phyloP scores from a whole-genome alignment of 495 filamentous ascomycete genomes.

The Pyrenula massariospora region DNA sequence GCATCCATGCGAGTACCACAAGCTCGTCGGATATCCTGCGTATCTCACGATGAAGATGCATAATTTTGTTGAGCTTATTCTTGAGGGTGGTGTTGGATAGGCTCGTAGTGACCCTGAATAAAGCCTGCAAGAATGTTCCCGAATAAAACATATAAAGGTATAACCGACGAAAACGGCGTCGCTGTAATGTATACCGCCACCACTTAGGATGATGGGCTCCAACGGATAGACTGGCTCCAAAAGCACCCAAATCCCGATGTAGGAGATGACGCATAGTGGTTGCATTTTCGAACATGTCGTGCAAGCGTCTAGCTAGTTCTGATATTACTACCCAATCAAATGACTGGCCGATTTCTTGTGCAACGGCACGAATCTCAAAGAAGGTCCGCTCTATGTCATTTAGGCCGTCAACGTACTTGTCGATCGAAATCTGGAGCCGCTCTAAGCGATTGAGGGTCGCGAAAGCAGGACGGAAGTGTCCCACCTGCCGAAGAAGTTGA shows the following conservation, averaged over 20 bases:
- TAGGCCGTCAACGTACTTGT: neutral
- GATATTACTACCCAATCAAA: neutral
- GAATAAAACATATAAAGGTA: neutral
- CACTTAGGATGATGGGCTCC: neutral
- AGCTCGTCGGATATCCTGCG: neutral
- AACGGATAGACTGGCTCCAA: neutral
- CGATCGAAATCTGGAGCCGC: too few relatives aligned
- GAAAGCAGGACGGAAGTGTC: too few relatives aligned
- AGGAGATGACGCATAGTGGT: neutral
- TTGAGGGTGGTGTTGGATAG: neutral
- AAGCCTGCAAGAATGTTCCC: neutral
- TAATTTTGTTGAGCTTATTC: neutral
- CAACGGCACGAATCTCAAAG: neutral
- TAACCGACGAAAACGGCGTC: neutral
- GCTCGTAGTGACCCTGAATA: neutral
- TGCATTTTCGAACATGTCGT: neutral
- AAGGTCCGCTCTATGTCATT: neutral
- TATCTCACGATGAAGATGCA: neutral
- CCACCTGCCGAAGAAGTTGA: too few relatives aligned
- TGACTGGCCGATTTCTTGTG: neutral
- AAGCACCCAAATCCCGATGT: neutral
- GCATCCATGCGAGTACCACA: neutral
- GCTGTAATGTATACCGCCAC: neutral
- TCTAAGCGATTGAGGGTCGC: too few relatives aligned
- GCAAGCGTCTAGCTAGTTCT: neutral